phyloP scores from a whole-genome alignment of 148 eudicot genomes.

The Agrostemma githago region DNA sequence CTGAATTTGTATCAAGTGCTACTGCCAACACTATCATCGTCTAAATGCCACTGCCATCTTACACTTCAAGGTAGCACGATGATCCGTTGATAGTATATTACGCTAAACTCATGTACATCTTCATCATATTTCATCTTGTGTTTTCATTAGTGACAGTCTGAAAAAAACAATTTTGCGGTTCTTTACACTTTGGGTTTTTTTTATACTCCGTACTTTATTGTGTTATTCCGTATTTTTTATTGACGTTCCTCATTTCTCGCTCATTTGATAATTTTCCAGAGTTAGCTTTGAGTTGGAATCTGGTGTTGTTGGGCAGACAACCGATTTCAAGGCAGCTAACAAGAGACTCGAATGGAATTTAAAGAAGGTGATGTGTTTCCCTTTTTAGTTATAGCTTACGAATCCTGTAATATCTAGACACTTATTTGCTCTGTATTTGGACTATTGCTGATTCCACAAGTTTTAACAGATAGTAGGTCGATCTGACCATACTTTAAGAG shows the following conservation, averaged over 20 bases:
- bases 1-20: slow-evolving; percentile 78
- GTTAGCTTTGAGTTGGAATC: no score
- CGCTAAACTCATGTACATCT: no score
- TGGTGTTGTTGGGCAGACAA: no score
- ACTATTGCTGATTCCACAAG: no score
- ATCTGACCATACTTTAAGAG: no score
- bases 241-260: not conserved
- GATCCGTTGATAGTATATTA: not conserved
- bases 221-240: not conserved
- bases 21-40: slow-evolving; percentile 63
- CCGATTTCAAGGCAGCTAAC: slow-evolving; percentile 82
- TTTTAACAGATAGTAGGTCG: no score
- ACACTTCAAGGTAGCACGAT: slow-evolving; percentile 59
- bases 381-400: no score
- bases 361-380: no score
- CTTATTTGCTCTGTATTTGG: no score
- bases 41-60: slow-evolving; percentile 78
- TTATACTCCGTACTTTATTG: no score
- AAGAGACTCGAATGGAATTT: no score
- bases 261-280: not conserved
- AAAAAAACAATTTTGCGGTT: not conserved
- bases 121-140: not conserved
- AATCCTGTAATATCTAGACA: no score
- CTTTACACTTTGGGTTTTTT: not conserved
- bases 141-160: not conserved